Conservation (phyloP, 1,284 basidiomycete species). For the Porodaedalea pini region DNA sequence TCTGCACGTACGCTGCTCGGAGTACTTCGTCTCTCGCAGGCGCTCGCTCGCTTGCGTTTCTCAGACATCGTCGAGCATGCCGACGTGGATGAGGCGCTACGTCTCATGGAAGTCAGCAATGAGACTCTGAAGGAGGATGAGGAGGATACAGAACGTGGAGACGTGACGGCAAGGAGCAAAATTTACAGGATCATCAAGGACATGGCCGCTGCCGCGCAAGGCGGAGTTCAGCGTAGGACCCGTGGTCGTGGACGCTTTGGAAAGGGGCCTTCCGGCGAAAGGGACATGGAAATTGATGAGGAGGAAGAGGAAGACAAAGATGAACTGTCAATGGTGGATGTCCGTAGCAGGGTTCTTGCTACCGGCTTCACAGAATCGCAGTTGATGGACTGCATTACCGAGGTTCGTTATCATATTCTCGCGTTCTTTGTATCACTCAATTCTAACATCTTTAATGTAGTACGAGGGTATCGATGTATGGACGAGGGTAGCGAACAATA, state of each 20-base stretch:
- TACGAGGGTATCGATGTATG: slow-evolving; percentile 81
- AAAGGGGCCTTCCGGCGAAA: slow-evolving; percentile 63
- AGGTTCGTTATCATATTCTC: slow-evolving; percentile 48
- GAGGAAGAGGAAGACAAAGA: slow-evolving; percentile 63
- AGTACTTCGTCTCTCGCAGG: slow-evolving; percentile 91
- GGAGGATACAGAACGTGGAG: slow-evolving; percentile 56
- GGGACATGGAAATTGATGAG: slow-evolving; percentile 59
- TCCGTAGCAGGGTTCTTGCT: slow-evolving; percentile 78
- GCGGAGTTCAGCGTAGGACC: slow-evolving; percentile 33
- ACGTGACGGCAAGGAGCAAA: slow-evolving; percentile 76
- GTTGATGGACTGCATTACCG: slow-evolving; percentile 76
- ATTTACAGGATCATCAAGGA: slow-evolving; percentile 89
- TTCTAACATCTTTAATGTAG: slow-evolving; percentile 38
- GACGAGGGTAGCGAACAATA: slow-evolving; percentile 70
- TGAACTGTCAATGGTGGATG: slow-evolving; percentile 76
- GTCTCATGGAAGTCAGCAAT: slow-evolving; percentile 96
- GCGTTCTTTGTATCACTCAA: slow-evolving; percentile 13
- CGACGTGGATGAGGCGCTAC: slow-evolving; percentile 96
- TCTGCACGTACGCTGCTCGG: slow-evolving; percentile 96
- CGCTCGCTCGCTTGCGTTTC: slow-evolving; percentile 88
- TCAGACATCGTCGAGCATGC: slow-evolving; percentile 74
- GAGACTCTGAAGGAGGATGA: slow-evolving; percentile 82
- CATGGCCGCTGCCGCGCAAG: slow-evolving; percentile 56
- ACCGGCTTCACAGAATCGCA: slow-evolving; percentile 89
- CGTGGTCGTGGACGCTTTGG: slow-evolving; percentile 49